Conservation (phyloP, 305 asterid genomes). For the Plantago coronopus region DNA sequence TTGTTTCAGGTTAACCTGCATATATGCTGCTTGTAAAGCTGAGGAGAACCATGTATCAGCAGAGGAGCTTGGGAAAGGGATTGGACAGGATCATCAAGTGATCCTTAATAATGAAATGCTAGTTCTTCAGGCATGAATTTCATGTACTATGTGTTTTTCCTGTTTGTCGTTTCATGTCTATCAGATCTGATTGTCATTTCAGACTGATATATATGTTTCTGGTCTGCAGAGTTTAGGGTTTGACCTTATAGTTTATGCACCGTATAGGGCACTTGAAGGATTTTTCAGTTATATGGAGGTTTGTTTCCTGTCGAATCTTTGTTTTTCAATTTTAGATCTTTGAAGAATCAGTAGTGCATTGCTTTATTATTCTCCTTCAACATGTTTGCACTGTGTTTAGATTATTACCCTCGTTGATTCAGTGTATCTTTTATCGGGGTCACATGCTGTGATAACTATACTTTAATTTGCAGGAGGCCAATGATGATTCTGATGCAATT, state of each 20-base stretch:
- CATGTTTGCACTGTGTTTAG: constrained; percentile 1
- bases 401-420: constrained; percentile 1
- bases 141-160: constrained; percentile 9
- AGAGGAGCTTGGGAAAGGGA: constrained; percentile 97
- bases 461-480: constrained; percentile 36
- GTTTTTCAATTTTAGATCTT: background rate
- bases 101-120: constrained; percentile 86
- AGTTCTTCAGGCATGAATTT: constrained; percentile 73
- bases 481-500: constrained; percentile 32
- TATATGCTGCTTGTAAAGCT: constrained; percentile 94
- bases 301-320: constrained; percentile 15
- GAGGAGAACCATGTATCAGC: constrained; percentile 97
- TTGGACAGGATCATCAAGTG: constrained; percentile 76
- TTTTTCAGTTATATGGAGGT: constrained; percentile 78
- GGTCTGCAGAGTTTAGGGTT: constrained; percentile 77
- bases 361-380: background rate
- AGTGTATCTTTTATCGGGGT: constrained; percentile 10
- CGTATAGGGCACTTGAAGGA: constrained; percentile 85
- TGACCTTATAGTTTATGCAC: constrained; percentile 89
- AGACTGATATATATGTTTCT: constrained; percentile 15
- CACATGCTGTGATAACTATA: constrained; percentile 16
- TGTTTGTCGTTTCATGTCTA: constrained; percentile 13
- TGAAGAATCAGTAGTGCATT: background rate
- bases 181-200: no score
- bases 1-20: constrained; percentile 80